Conservation (phyloP, 2,329 filamentous ascomycete genomes). For the Phyllosticta paracitricarpa region DNA sequence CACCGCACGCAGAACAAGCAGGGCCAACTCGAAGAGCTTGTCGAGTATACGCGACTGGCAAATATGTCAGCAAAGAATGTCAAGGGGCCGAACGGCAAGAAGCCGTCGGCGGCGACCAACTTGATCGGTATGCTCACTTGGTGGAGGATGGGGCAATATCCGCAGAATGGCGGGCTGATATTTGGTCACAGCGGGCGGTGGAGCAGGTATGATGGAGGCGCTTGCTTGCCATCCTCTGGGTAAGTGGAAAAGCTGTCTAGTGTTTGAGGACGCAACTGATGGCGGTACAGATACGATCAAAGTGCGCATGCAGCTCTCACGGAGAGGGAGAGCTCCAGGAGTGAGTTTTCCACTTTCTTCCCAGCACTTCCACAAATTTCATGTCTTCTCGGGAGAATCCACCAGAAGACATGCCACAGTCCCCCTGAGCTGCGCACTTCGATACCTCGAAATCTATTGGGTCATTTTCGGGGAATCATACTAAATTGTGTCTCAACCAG, state of each 20-base stretch:
- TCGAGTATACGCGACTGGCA: neutral
- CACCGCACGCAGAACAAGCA: neutral
- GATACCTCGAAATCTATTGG: too few species aligned
- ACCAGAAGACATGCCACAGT: too few species aligned
- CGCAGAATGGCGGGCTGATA: neutral
- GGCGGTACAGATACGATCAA: conserved; percentile 75
- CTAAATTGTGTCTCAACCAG: conserved; percentile 21
- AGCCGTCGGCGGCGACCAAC: conserved; percentile 80
- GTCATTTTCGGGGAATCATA: too few species aligned
- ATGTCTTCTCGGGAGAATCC: too few species aligned
- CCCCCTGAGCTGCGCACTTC: too few species aligned
- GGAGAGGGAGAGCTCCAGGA: conserved; percentile 71
- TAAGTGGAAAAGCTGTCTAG: conserved; percentile 32
- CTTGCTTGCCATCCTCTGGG: conserved; percentile 89
- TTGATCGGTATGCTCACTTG: conserved; percentile 60
- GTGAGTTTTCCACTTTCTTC: conserved; percentile 34
- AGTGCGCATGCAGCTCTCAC: conserved; percentile 97
- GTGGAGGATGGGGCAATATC: neutral
- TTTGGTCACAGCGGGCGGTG: conserved; percentile 64
- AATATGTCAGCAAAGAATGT: conserved; percentile 52
- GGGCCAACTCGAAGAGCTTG: neutral
- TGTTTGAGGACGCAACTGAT: conserved; percentile 13
- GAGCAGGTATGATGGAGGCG: conserved; percentile 98
- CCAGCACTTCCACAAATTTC: too few species aligned
- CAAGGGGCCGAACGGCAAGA: conserved; percentile 53